Evolutionary conservation across 805 yeast genomes (phyloP).

Genomic region (Metschnikowia similis): DNA sequence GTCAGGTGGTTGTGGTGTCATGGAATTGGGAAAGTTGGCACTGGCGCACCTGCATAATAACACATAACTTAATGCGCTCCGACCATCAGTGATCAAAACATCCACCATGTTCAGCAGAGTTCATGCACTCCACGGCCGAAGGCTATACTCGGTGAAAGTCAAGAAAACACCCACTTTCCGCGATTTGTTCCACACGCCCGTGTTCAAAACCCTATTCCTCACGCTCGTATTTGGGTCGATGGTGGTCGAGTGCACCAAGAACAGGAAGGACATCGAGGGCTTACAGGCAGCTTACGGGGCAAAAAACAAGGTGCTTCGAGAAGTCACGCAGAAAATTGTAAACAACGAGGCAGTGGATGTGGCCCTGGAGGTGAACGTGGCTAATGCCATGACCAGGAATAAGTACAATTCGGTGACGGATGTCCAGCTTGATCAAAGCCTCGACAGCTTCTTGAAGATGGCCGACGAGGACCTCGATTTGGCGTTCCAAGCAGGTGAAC

Average conservation of each 20-base stretch:
- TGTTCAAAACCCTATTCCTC: conserved; percentile 35
- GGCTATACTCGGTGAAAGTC: conserved; percentile 12
- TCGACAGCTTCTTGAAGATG: conserved; percentile 32
- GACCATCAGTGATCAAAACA: background rate
- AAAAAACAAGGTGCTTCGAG: conserved; percentile 31
- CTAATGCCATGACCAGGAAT: conserved; percentile 41
- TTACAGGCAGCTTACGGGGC: conserved; percentile 36
- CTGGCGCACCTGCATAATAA: background rate
- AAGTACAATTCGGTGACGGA: conserved; percentile 30
- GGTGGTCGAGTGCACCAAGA: conserved; percentile 45
- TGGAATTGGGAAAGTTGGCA: too few relatives aligned
- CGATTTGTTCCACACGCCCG: conserved; percentile 30
- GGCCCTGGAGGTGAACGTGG: conserved; percentile 34
- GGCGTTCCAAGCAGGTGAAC: background rate
- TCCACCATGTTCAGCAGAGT: background rate
- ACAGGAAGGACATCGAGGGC: conserved; percentile 40
- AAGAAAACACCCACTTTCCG: conserved; percentile 21
- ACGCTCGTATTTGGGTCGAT: conserved; percentile 41
- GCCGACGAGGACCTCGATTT: conserved; percentile 21
- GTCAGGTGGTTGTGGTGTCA: too few relatives aligned
- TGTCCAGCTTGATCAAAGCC: conserved; percentile 36
- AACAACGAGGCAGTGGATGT: conserved; percentile 40
- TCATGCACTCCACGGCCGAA: background rate
- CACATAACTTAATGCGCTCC: background rate
- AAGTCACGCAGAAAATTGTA: conserved; percentile 25